Evolutionary conservation across 345 rosid species (phyloP), one percentile per base, ranked within the genome.

Genomic region (Atalantia buxifolia): DNA sequence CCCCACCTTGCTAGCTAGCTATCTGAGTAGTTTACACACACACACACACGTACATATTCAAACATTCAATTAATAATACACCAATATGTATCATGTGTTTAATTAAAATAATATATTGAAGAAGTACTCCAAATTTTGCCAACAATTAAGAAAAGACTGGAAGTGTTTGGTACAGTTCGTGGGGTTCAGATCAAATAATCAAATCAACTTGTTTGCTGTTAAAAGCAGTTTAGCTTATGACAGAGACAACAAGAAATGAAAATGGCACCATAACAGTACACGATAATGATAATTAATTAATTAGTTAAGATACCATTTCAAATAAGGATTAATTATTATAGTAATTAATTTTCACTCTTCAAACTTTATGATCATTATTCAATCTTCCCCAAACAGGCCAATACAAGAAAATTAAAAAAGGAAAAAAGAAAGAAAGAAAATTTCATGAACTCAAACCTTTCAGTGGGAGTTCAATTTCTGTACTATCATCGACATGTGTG

Each of bases 401-500:
- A 35, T 72, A 78, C 76, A 72, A 24, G 66, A 31, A 33, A 60
- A 22, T 13, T 38, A 64, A 9, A 21, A 66, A 33, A 2, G 6
- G 6, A 7, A 48, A 59, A 50, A 61, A 28, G 4, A n/a, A 59
- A 50, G 61, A 28, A 62, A 22, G 66, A 40, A 57, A 78, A 55
- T 60, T 53, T 50, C 65, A 36, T 45, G 50, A 45, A 55, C 63
- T 35, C 83, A 83, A 77, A 68, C 79, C 69, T 74, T 82, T 62
- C 79, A 61, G 64, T 59, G 24, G 74, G 42, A 57, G 69, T 79
- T 80, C 77, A 57, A 72, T 77, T 77, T 76, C 84, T 81, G 76
- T 87, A 80, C 85, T 73, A 70, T 82, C 86, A 81, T 82, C 86
- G 80, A 63, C 80, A 45, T 74, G 76, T 85, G 36, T 71, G 48